These are phyloP conservation scores for Elaeagnus macrophylla DNA, from an alignment of 306 rosid genomes.

Conservation along the genomic window DNA sequence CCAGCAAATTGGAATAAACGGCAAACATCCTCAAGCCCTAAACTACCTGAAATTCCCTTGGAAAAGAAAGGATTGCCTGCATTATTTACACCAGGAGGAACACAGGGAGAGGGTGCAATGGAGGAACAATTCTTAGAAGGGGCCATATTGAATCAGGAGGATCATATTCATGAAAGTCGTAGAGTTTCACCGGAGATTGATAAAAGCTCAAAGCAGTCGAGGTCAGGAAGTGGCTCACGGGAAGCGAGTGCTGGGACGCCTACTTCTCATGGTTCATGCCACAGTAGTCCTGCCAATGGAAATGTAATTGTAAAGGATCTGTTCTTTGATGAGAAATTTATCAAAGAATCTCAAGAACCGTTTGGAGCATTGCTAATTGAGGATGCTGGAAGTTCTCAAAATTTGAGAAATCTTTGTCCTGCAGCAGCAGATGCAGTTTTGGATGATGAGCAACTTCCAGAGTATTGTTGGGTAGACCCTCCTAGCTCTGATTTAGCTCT, in stretches of 20 bases:
- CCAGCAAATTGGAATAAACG: slow-evolving; percentile 35
- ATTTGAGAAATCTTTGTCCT: slow-evolving; percentile 72
- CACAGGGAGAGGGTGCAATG: slow-evolving; percentile 20
- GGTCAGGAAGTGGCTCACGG: slow-evolving; percentile 52
- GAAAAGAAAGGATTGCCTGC: slow-evolving; percentile 37
- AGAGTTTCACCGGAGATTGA: slow-evolving; percentile 18
- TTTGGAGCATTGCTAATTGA: slow-evolving; percentile 54
- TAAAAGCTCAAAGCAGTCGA: slow-evolving; percentile 30
- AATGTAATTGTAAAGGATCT: slow-evolving; percentile 31
- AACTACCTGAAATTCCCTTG: slow-evolving; percentile 26
- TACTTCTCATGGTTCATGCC: slow-evolving; percentile 69
- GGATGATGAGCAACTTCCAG: slow-evolving; percentile 60
- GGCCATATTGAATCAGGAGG: slow-evolving; percentile 25
- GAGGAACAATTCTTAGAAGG: slow-evolving; percentile 40
- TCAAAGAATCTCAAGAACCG: slow-evolving; percentile 47
- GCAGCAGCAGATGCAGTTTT: slow-evolving; percentile 45
- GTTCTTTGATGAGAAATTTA: slow-evolving; percentile 29
- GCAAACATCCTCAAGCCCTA: slow-evolving; percentile 25
- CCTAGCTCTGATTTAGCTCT: slow-evolving; percentile 33
- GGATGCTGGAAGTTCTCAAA: slow-evolving; percentile 74
- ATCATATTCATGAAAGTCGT: slow-evolving; percentile 24
- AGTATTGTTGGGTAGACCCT: slow-evolving; percentile 40
- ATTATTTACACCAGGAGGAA: slow-evolving; percentile 31
- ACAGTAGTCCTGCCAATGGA: slow-evolving; percentile 56
- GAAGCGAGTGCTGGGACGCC: slow-evolving; percentile 66